These are phyloP conservation scores for Naematelia aurantialba DNA, from an alignment of 768 basidiomycete species.

Conservation along the genomic window DNA sequence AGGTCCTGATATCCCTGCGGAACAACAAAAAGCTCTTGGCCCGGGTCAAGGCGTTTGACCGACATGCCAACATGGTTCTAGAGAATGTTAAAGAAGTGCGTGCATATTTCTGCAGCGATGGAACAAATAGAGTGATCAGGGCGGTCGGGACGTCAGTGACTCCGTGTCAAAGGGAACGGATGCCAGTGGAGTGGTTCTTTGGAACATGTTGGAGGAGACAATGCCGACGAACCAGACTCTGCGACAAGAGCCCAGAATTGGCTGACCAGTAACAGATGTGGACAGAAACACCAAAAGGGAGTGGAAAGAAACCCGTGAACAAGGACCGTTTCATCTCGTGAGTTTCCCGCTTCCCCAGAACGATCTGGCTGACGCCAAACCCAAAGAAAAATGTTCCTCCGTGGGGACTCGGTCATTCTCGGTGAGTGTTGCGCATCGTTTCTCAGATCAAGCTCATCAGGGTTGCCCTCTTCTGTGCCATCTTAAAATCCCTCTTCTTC, in stretches of 20 bases:
- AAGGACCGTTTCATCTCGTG: slow-evolving; percentile 89
- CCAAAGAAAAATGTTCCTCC: slow-evolving; percentile 89
- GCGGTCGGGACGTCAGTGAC: too few species aligned
- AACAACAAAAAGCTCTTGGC: slow-evolving; percentile 91
- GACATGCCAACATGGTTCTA: slow-evolving; percentile 97
- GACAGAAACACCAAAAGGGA: slow-evolving; percentile 96
- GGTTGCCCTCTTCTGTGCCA: too few species aligned
- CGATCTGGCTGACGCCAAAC: not conserved
- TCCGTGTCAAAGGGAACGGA: not conserved
- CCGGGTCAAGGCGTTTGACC: slow-evolving; percentile 95
- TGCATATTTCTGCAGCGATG: too few species aligned
- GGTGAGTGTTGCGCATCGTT: slow-evolving; percentile 55
- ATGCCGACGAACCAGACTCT: not conserved
- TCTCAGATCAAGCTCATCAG: too few species aligned
- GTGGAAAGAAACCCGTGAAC: slow-evolving; percentile 97
- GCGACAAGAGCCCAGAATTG: not conserved
- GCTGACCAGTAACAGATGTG: slow-evolving; percentile 69
- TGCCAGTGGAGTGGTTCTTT: not conserved
- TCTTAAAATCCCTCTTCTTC: not conserved
- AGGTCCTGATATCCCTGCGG: slow-evolving; percentile 91
- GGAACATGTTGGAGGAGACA: too few species aligned
- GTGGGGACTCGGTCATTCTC: slow-evolving; percentile 95
- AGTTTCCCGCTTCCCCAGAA: slow-evolving; percentile 9
- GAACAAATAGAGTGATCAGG: too few species aligned
- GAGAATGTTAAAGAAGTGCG: slow-evolving; percentile 96